Evolutionary conservation across 768 basidiomycete genomes (phyloP).

Genomic region (Auriscalpium vulgare): DNA sequence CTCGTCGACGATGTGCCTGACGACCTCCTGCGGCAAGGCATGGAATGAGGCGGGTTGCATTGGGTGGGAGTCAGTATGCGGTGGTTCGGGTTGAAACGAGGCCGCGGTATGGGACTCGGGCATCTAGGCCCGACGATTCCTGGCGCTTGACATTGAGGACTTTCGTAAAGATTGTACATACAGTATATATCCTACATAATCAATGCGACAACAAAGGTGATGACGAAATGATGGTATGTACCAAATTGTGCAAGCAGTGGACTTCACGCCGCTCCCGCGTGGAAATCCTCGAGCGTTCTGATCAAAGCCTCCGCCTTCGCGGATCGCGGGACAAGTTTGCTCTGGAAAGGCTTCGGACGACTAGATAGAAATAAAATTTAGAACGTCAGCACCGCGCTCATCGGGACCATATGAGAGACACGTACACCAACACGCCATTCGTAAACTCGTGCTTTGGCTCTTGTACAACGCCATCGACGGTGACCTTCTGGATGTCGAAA

Average conservation of each 20-base stretch:
- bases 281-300: constrained; percentile 5
- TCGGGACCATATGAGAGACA: background rate
- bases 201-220: too few relatives aligned
- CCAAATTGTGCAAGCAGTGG: too few relatives aligned
- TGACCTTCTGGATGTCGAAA: constrained; percentile 12
- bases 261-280: background rate
- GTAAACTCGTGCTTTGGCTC: constrained; percentile 9
- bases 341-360: constrained; percentile 17
- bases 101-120: too few relatives aligned
- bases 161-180: too few relatives aligned
- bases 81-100: too few relatives aligned
- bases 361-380: background rate
- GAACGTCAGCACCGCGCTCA: too few relatives aligned
- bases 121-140: too few relatives aligned
- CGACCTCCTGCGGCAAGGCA: background rate
- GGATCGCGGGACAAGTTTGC: constrained; percentile 15
- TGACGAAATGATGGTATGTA: too few relatives aligned
- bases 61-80: too few relatives aligned
- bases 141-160: too few relatives aligned
- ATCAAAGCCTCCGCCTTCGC: constrained; percentile 12
- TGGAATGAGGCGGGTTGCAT: too few relatives aligned
- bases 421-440: constrained; percentile 13
- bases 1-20: background rate
- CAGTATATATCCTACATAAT: too few relatives aligned
- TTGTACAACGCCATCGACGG: constrained; percentile 11